These are phyloP conservation scores for Boletus bicolor DNA, from an alignment of 768 basidiomycete genomes.

Conservation along the genomic window DNA sequence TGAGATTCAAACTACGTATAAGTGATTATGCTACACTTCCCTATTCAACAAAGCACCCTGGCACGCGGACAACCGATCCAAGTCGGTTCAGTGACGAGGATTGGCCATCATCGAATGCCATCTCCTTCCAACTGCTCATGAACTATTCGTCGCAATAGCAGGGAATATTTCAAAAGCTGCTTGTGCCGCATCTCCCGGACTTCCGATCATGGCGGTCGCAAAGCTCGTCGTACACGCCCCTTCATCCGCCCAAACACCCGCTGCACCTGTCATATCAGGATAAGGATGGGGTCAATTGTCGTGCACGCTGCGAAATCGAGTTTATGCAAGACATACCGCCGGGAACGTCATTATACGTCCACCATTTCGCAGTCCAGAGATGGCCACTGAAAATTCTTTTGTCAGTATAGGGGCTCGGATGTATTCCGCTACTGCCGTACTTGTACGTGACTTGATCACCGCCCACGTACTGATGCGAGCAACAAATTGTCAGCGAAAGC, in stretches of 20 bases:
- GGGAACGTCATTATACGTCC: slow-evolving; percentile 41
- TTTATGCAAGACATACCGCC: slow-evolving; percentile 24
- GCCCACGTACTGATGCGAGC: slow-evolving; percentile 38
- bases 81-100: too few relatives aligned
- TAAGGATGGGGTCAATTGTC: not conserved
- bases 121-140: not conserved
- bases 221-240: slow-evolving; percentile 8
- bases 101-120: not conserved
- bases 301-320: not conserved
- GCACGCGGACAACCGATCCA: not conserved
- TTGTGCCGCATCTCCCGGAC: not conserved
- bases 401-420: not conserved
- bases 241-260: slow-evolving; percentile 16
- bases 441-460: slow-evolving; percentile 44
- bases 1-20: not conserved
- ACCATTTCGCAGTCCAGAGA: slow-evolving; percentile 50
- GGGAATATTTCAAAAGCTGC: slow-evolving; percentile 1
- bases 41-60: not conserved
- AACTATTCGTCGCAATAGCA: not conserved
- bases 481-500: not conserved
- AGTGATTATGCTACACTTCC: not conserved
- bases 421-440: slow-evolving; percentile 25
- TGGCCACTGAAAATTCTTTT: slow-evolving; percentile 34
- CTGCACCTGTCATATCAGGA: slow-evolving; percentile 4
- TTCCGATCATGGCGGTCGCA: slow-evolving; percentile 1